Evolutionary conservation across 2,329 filamentous ascomycete genomes (phyloP), one percentile per base, ranked within the genome.

Genomic region (Pseudogymnoascus sp.): DNA sequence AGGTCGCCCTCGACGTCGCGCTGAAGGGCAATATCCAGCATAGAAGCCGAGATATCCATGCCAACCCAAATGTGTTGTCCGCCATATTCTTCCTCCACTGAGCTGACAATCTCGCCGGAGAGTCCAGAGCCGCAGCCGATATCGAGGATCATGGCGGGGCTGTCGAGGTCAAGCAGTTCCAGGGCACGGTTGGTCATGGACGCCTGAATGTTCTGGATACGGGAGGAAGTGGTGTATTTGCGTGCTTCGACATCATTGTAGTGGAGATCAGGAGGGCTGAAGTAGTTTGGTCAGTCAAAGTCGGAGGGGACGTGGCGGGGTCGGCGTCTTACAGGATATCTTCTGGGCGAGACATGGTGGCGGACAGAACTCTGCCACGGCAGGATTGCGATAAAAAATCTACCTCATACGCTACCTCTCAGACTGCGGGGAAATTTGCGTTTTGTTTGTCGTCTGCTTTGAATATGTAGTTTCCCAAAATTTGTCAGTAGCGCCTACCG

Each of bases 21-120:
- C 74, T 97, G 91, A 0, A 99, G 80, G 1, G 94, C 94, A 47
- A 97, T 84, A 66, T 94, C 92, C n/a, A 99, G 81, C 94, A 99
- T 99, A n/a, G 88, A 91, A 0, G 90, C 87, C 4, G 89, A 91
- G 22, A 99, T 87, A 72, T 99, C 94, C 88, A 97, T 93, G 63
- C 94, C 94, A n/a, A 97, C 80, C 94, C 94, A 99, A 1, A 87
- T 86, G 77, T 99, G 94, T 3, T 92, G 91, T 0, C 92, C 92
- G 60, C 89, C 89, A 63, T 91, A 86, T 9, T 86, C 82, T 1
- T 83, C 79, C 0, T 81, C 75, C 0, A 88, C 77, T n/a, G 85
- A 79, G 11, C 90, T 92, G 50, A 99, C 84, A 63, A 97, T 97
- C 74, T 97, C 92, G 72, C 94, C 94, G 0, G 90, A 96, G 20